Evolutionary conservation across 257 asterid species (phyloP).

Genomic region (Ilex asprella): DNA sequence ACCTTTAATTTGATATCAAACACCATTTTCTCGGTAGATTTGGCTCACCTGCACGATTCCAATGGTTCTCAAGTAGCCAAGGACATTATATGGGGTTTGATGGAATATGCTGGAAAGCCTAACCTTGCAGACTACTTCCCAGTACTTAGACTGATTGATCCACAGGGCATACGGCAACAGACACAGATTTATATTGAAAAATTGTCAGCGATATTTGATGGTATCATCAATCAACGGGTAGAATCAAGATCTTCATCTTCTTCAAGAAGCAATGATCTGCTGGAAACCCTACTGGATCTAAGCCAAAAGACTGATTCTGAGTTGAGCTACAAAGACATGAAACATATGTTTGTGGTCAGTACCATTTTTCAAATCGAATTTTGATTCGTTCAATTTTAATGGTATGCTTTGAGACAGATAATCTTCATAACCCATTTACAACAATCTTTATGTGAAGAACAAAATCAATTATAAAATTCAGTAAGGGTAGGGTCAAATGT

Average conservation of each 20-base stretch:
- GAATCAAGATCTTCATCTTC: not conserved
- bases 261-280: not conserved
- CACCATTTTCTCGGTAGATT: conserved; percentile 26
- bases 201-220: not conserved
- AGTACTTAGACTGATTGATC: not conserved
- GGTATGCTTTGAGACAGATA: too few relatives aligned
- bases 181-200: not conserved
- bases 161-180: not conserved
- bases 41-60: conserved; percentile 14
- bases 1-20: conserved; percentile 16
- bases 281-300: not conserved
- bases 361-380: too few relatives aligned
- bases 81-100: conserved; percentile 4
- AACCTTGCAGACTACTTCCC: not conserved
- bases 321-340: not conserved
- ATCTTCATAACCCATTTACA: too few relatives aligned
- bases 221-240: not conserved
- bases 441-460: too few relatives aligned
- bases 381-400: too few relatives aligned
- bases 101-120: not conserved
- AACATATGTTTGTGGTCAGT: not conserved
- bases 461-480: too few relatives aligned
- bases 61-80: conserved; percentile 10
- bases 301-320: not conserved
- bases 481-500: too few relatives aligned